Conservation (phyloP, 305 asterid species). For the Coffea humblotiana region DNA sequence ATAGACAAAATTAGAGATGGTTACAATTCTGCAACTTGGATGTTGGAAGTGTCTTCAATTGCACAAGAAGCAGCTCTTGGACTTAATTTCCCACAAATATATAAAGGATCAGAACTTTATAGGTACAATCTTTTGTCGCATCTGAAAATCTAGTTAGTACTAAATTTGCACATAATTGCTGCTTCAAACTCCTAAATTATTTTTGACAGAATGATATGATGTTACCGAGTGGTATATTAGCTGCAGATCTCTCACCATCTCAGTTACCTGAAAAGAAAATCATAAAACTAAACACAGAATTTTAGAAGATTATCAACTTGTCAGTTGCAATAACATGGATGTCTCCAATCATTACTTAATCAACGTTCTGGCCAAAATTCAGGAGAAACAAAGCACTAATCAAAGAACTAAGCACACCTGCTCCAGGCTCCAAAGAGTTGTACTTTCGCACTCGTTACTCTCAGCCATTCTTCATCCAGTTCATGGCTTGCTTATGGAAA, state of each 20-base stretch:
- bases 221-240: neutral
- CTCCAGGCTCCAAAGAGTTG: slow-evolving; percentile 34
- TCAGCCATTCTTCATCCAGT: slow-evolving; percentile 33
- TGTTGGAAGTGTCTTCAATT: slow-evolving; percentile 15
- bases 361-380: neutral
- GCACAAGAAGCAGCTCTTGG: slow-evolving; percentile 14
- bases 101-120: slow-evolving; percentile 9
- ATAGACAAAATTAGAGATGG: slow-evolving; percentile 7
- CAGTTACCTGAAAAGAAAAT: neutral
- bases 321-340: neutral
- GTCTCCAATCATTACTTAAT: neutral
- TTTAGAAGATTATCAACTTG: neutral
- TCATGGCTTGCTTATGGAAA: slow-evolving; percentile 32
- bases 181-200: neutral
- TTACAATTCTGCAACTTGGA: slow-evolving; percentile 16
- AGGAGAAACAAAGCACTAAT: slow-evolving; percentile 5
- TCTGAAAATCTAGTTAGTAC: neutral
- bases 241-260: neutral
- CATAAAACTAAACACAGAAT: neutral
- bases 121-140: neutral
- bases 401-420: slow-evolving; percentile 24
- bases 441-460: slow-evolving; percentile 38
- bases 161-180: neutral
- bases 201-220: neutral
- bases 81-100: slow-evolving; percentile 1